phyloP scores from a whole-genome alignment of 306 rosid species.

The Dicorynia guianensis region DNA sequence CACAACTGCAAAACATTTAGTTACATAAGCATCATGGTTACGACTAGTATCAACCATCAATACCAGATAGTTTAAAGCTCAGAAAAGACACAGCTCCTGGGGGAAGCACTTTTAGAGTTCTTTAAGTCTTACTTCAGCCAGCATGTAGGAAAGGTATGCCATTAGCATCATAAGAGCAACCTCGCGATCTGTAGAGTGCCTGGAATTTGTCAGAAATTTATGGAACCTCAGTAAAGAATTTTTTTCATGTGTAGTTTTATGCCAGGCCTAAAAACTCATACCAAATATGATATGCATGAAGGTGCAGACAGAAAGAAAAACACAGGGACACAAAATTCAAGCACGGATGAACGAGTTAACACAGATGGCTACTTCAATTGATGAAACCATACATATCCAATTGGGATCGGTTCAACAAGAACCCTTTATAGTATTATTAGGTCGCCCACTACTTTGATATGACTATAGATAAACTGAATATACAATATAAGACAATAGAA shows the following conservation, averaged over 20 bases:
- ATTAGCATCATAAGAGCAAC: conserved; percentile 99
- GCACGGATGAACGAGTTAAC: not conserved
- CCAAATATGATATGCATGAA: conserved; percentile 4
- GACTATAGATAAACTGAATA: not conserved
- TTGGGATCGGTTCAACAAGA: not conserved
- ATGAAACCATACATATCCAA: not conserved
- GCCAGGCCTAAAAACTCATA: not conserved
- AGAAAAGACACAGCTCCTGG: conserved; percentile 2
- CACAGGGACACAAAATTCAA: not conserved
- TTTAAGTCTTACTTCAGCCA: conserved; percentile 86
- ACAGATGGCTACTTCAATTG: no score
- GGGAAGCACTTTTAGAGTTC: conserved; percentile 10
- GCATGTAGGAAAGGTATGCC: conserved; percentile 98
- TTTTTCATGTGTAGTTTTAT: not conserved
- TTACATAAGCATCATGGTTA: conserved; percentile 36
- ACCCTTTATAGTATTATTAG: not conserved
- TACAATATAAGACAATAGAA: not conserved
- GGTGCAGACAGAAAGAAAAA: conserved; percentile 1
- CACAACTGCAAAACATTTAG: conserved; percentile 67
- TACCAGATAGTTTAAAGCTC: not conserved
- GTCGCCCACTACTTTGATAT: not conserved
- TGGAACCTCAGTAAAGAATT: conserved; percentile 28
- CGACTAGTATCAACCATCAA: conserved; percentile 15
- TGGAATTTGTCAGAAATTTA: conserved; percentile 49
- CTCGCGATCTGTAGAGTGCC: conserved; percentile 99